phyloP scores from a whole-genome alignment of 805 yeast species.

The Huiozyma sinensis region DNA sequence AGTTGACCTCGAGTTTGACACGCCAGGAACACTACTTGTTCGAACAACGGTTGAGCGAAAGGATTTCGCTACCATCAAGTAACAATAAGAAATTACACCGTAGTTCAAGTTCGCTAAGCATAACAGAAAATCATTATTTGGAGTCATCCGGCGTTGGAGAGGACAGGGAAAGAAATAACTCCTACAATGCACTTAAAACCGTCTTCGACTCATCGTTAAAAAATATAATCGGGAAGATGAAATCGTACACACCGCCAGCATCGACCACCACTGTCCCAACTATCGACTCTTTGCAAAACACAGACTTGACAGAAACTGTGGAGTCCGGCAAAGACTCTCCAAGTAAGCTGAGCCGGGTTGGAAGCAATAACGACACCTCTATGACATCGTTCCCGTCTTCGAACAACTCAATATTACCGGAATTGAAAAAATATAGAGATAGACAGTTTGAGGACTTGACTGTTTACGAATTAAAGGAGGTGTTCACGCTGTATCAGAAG shows the following conservation, averaged over 20 bases:
- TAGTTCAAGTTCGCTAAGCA: background rate
- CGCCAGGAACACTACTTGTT: conserved; percentile 9
- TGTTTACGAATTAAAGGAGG: conserved; percentile 17
- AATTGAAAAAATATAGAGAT: conserved; percentile 17
- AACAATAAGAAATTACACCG: background rate
- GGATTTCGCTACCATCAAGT: conserved; percentile 10
- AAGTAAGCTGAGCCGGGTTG: background rate
- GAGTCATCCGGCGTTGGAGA: background rate
- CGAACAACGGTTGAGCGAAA: conserved; percentile 13
- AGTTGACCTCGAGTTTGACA: conserved; percentile 10
- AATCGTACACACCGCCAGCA: conserved; percentile 23
- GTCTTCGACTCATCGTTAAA: conserved; percentile 24
- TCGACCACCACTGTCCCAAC: background rate
- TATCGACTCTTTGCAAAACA: background rate
- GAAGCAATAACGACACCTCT: background rate
- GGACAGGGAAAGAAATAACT: conserved; percentile 8
- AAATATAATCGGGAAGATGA: conserved; percentile 23
- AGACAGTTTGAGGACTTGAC: conserved; percentile 24
- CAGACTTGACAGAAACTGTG: background rate
- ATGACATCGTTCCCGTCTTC: conserved; percentile 3
- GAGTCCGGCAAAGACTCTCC: conserved; percentile 5
- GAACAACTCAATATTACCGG: conserved; percentile 6
- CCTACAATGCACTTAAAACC: conserved; percentile 22
- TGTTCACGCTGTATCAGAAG: conserved; percentile 24
- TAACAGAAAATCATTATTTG: background rate